phyloP scores from a whole-genome alignment of 371 early-diverging fungal species.

The Mucor plumbeus region DNA sequence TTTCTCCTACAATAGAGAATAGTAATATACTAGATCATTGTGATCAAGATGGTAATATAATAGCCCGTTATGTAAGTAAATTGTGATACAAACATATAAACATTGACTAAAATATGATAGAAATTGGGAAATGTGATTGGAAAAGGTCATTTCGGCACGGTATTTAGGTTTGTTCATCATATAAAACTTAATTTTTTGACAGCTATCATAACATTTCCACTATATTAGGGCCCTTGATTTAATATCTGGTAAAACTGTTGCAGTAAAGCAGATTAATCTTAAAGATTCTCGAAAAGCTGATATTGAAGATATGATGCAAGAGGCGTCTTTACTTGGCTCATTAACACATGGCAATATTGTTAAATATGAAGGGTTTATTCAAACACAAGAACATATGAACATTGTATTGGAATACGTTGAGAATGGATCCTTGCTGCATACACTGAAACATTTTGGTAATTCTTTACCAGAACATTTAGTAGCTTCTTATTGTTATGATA shows the following conservation, averaged over 20 bases:
- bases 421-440: constrained; percentile 90
- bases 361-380: constrained; percentile 85
- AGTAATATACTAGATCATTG: constrained; percentile 28
- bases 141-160: constrained; percentile 91
- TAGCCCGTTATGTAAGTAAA: constrained; percentile 56
- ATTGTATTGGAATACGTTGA: constrained; percentile 94
- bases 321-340: constrained; percentile 73
- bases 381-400: constrained; percentile 74
- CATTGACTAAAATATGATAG: constrained; percentile 20
- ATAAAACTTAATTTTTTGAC: not conserved
- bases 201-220: not conserved
- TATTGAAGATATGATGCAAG: constrained; percentile 48
- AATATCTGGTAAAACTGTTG: constrained; percentile 86
- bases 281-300: constrained; percentile 56
- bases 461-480: constrained; percentile 90
- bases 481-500: constrained; percentile 86
- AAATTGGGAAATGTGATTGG: constrained; percentile 92
- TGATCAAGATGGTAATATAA: constrained; percentile 53
- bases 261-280: constrained; percentile 83
- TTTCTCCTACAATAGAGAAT: not conserved
- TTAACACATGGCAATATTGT: constrained; percentile 87
- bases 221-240: constrained; percentile 75
- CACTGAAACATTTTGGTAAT: constrained; percentile 90
- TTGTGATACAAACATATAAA: not conserved
- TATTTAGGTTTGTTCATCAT: constrained; percentile 57